phyloP scores from a whole-genome alignment of 345 rosid genomes.

The Salix koriyanagi region DNA sequence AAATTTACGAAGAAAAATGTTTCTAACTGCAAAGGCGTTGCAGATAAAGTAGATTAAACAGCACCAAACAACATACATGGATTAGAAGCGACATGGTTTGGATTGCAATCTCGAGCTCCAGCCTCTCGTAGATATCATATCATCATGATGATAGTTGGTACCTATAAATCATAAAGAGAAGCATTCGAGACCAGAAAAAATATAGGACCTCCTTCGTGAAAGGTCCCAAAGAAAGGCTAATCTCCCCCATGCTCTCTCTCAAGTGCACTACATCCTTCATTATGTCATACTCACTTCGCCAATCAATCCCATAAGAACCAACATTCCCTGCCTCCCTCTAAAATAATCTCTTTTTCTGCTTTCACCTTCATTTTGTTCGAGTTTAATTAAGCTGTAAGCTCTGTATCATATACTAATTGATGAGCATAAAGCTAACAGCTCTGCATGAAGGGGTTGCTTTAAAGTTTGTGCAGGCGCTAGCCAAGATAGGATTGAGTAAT shows the following conservation, averaged over 20 bases:
- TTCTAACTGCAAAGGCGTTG: too few species aligned
- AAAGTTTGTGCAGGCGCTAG: background rate
- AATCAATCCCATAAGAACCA: background rate
- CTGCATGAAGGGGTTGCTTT: background rate
- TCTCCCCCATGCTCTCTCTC: conserved; percentile 36
- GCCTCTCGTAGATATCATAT: background rate
- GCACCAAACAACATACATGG: background rate
- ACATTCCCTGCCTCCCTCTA: background rate
- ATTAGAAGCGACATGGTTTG: background rate
- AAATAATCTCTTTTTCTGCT: background rate
- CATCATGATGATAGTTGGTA: conserved; percentile 13
- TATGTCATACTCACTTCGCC: conserved; percentile 18
- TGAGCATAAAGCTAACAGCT: background rate
- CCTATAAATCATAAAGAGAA: conserved; percentile 3
- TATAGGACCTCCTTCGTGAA: conserved; percentile 10
- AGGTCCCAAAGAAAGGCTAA: conserved; percentile 25
- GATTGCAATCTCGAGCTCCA: background rate
- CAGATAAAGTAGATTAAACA: too few species aligned
- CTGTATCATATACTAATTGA: background rate
- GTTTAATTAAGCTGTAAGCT: background rate
- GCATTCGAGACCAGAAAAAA: background rate
- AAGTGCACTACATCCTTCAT: conserved; percentile 32
- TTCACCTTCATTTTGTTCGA: background rate
- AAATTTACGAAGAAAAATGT: too few species aligned
- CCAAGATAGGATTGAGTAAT: background rate